A percentile compares a stretch with the other conserved stretches of the same genome.
Evolutionary conservation across 495 filamentous ascomycete genomes (phyloP).

Genomic region (Aspergillus heteromorphus): DNA sequence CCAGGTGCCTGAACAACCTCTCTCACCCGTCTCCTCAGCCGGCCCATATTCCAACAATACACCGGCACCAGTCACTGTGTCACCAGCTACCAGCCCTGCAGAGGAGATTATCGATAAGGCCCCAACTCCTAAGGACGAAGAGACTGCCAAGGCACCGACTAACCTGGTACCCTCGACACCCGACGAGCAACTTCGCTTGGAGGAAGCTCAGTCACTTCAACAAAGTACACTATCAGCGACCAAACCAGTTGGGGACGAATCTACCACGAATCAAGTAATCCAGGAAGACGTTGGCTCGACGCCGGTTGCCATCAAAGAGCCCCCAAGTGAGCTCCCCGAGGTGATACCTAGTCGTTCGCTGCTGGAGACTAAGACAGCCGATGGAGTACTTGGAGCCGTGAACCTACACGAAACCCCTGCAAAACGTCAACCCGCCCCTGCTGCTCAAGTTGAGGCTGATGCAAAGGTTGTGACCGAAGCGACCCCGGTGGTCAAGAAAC

Average conservation of each 20-base stretch:
- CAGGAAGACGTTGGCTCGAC: slow-evolving; percentile 17
- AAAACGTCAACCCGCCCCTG: not conserved
- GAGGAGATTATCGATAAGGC: slow-evolving; percentile 28
- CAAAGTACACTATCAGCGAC: slow-evolving; percentile 19
- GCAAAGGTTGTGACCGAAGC: slow-evolving; percentile 7
- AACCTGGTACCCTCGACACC: slow-evolving; percentile 38
- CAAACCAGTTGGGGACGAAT: slow-evolving; percentile 15
- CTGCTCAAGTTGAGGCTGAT: slow-evolving; percentile 8
- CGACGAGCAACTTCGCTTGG: slow-evolving; percentile 45
- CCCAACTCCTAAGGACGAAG: slow-evolving; percentile 22
- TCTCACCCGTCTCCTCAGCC: slow-evolving; percentile 41
- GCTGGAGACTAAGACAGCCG: slow-evolving; percentile 11
- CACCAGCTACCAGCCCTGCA: slow-evolving; percentile 38
- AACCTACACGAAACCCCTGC: too few relatives aligned
- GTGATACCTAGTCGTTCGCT: not conserved
- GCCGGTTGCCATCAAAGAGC: slow-evolving; percentile 14
- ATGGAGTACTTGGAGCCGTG: slow-evolving; percentile 3
- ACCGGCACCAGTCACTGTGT: slow-evolving; percentile 30
- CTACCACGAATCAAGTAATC: slow-evolving; percentile 24
- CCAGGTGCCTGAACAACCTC: slow-evolving; percentile 34
- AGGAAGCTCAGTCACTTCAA: slow-evolving; percentile 43
- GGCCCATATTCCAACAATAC: slow-evolving; percentile 42
- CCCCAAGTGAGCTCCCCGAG: slow-evolving; percentile 21
- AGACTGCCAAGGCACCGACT: slow-evolving; percentile 15
- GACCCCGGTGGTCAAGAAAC: slow-evolving; percentile 16